Conservation (phyloP, 768 basidiomycete genomes). For the Gymnopilus junonius region DNA sequence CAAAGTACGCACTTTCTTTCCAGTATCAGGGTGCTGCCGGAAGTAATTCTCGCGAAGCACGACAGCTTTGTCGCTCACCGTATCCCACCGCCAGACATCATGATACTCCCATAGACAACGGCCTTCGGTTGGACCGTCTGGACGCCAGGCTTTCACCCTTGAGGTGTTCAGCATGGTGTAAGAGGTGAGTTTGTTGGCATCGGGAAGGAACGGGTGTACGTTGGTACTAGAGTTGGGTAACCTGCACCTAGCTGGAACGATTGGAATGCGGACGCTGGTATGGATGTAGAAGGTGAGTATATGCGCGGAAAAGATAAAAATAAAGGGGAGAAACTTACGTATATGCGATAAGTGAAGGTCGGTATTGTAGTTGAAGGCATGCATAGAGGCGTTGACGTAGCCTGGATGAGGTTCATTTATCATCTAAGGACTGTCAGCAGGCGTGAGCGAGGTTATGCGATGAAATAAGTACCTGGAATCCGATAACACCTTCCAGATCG, state of each 20-base stretch:
- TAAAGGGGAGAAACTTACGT: conserved; percentile 51
- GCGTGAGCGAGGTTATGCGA: background rate
- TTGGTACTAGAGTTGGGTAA: conserved; percentile 75
- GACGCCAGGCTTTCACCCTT: conserved; percentile 68
- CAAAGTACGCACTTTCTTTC: conserved; percentile 51
- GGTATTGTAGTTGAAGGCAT: conserved; percentile 92
- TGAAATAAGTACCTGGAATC: conserved; percentile 73
- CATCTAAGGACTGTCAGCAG: conserved; percentile 50
- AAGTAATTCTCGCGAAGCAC: conserved; percentile 90
- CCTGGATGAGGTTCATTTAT: conserved; percentile 97
- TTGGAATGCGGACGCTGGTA: conserved; percentile 79
- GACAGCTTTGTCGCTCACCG: conserved; percentile 64
- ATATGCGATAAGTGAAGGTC: conserved; percentile 85
- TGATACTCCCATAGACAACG: conserved; percentile 90
- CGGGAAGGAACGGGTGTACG: conserved; percentile 88
- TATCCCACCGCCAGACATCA: conserved; percentile 92
- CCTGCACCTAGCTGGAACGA: conserved; percentile 95
- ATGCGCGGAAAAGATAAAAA: background rate
- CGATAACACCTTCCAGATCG: conserved; percentile 78
- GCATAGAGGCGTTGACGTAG: conserved; percentile 82
- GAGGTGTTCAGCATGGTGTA: conserved; percentile 62
- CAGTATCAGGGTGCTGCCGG: conserved; percentile 63
- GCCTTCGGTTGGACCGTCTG: conserved; percentile 73
- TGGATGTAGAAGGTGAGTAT: background rate
- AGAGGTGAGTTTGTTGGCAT: conserved; percentile 75